These are phyloP conservation scores for Ophiostoma sp. DNA, from an alignment of 2,329 filamentous ascomycete genomes.

Conservation along the genomic window DNA sequence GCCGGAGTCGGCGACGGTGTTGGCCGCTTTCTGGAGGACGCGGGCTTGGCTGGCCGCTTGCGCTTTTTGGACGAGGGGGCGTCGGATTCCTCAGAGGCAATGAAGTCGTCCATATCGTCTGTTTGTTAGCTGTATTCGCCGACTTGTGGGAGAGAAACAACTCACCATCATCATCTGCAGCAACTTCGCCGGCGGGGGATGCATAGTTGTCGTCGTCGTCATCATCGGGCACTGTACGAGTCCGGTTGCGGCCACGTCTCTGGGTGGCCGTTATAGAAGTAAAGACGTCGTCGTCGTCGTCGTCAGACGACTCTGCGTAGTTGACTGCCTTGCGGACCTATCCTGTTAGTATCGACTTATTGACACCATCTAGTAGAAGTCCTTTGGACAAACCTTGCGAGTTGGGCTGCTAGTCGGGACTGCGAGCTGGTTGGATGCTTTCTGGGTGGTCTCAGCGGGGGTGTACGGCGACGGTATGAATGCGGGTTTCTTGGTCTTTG, in stretches of 20 bases:
- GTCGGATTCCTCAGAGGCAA: conserved; percentile 82
- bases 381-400: conserved; percentile 36
- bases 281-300: conserved; percentile 71
- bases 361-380: too few relatives aligned
- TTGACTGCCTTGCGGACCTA: conserved; percentile 50
- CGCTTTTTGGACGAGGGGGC: conserved; percentile 63
- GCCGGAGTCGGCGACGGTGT: conserved; percentile 44
- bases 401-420: conserved; percentile 63
- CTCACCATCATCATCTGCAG: conserved; percentile 58
- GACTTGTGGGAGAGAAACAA: not conserved
- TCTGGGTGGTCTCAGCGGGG: too few relatives aligned
- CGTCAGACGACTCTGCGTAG: conserved; percentile 81
- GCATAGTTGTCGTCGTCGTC: conserved; percentile 69
- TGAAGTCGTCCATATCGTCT: conserved; percentile 78
- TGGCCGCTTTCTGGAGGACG: conserved; percentile 56
- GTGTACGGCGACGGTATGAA: too few relatives aligned
- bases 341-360: not conserved
- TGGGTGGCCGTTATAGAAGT: conserved; percentile 30
- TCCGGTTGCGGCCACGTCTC: conserved; percentile 38
- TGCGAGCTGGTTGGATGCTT: conserved; percentile 37
- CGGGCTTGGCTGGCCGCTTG: conserved; percentile 58
- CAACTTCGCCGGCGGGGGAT: conserved; percentile 58
- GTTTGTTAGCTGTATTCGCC: not conserved
- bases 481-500: conserved; percentile 34
- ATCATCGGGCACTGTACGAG: conserved; percentile 57